phyloP scores from a whole-genome alignment of 2,329 filamentous ascomycete species.

The Penicillium rolfsii region DNA sequence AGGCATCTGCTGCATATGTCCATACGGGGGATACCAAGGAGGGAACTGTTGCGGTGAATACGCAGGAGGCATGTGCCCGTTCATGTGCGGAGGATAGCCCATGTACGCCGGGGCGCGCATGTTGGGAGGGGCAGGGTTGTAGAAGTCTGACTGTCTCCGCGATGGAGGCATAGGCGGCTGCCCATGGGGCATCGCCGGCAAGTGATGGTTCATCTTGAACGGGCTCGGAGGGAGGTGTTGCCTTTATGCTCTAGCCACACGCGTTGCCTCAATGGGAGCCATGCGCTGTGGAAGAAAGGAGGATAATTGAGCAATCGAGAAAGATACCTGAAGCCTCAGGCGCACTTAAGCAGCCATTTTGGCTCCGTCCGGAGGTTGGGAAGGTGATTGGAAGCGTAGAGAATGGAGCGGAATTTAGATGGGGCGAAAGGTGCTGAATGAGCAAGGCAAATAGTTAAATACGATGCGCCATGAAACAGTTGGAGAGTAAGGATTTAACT shows the following conservation, averaged over 20 bases:
- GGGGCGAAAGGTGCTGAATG: conserved; percentile 9
- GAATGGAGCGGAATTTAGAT: conserved; percentile 16
- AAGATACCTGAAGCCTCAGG: conserved; percentile 24
- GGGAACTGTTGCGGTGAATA: conserved; percentile 51
- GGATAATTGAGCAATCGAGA: conserved; percentile 16
- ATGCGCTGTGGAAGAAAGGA: conserved; percentile 39
- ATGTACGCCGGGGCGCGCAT: conserved; percentile 65
- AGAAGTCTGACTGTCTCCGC: conserved; percentile 52
- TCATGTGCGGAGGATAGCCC: conserved; percentile 61
- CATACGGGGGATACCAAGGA: conserved; percentile 51
- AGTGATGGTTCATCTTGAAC: conserved; percentile 52
- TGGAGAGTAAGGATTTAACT: not conserved
- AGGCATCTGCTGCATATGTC: conserved; percentile 47
- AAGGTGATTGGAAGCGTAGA: conserved; percentile 8
- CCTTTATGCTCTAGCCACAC: conserved; percentile 44
- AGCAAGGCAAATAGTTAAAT: conserved; percentile 17
- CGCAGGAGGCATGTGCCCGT: conserved; percentile 52
- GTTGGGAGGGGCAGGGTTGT: conserved; percentile 51
- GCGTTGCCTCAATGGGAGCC: conserved; percentile 47
- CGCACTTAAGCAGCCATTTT: conserved; percentile 44
- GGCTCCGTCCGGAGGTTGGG: conserved; percentile 24
- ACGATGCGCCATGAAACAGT: conserved; percentile 5
- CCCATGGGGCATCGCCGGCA: conserved; percentile 51
- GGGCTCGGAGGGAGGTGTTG: conserved; percentile 34
- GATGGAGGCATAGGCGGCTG: conserved; percentile 55